phyloP scores from a whole-genome alignment of 2,329 filamentous ascomycete species.

The Penicillium sp. region DNA sequence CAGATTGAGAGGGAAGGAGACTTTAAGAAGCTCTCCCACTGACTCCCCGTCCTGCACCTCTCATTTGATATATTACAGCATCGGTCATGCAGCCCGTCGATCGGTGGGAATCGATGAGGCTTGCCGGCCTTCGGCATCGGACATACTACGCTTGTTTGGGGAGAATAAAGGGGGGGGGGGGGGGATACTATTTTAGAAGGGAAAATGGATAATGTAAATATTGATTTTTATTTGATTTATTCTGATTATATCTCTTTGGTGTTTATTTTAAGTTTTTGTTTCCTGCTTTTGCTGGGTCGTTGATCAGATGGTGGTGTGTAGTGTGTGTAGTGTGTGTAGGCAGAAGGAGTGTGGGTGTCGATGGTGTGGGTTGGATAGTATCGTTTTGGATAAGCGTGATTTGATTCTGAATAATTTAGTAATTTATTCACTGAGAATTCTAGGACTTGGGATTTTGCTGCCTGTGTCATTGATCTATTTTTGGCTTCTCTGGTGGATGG shows the following conservation, averaged over 20 bases:
- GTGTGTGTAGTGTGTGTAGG: neutral
- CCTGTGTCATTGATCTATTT: conserved; percentile 2
- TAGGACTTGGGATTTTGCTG: neutral
- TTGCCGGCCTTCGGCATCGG: conserved; percentile 42
- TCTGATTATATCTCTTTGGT: neutral
- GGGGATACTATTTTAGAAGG: neutral
- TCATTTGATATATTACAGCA: conserved; percentile 53
- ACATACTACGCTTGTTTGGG: conserved; percentile 22
- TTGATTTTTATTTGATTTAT: neutral
- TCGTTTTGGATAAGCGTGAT: conserved; percentile 3
- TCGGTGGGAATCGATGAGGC: conserved; percentile 47
- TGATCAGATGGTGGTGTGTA: conserved; percentile 10
- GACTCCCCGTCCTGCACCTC: conserved; percentile 43
- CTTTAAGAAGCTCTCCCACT: conserved; percentile 41
- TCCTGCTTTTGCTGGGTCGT: neutral
- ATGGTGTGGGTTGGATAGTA: neutral
- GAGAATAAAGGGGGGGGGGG: too few relatives aligned
- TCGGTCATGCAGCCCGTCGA: conserved; percentile 54
- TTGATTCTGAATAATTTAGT: neutral
- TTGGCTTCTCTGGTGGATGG: conserved; percentile 13
- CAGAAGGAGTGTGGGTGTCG: neutral
- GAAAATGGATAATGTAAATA: neutral
- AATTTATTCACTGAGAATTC: neutral
- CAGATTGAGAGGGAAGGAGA: conserved; percentile 34
- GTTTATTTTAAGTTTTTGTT: conserved; percentile 1